Conservation (phyloP, 2,329 filamentous ascomycete genomes). For the Ambrosiella xylebori region DNA sequence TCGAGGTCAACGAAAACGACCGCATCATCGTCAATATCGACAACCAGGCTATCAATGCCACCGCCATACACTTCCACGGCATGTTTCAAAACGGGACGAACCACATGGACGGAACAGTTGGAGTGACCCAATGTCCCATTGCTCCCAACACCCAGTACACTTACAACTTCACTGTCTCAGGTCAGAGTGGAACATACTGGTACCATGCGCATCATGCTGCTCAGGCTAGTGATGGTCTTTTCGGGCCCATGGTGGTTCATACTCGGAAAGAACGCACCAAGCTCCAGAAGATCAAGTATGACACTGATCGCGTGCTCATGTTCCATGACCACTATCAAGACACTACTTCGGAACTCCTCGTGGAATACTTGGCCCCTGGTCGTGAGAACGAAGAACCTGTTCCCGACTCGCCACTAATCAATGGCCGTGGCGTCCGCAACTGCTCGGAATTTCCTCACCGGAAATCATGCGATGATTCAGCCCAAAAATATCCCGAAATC, state of each 20-base stretch:
- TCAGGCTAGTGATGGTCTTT: conserved; percentile 51
- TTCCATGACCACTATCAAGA: conserved; percentile 62
- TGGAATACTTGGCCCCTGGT: conserved; percentile 36
- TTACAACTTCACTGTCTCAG: conserved; percentile 48
- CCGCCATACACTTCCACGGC: conserved; percentile 60
- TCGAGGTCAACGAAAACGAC: conserved; percentile 60
- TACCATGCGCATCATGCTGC: conserved; percentile 51
- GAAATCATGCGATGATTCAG: conserved; percentile 26
- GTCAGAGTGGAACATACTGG: conserved; percentile 32
- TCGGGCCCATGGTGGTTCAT: conserved; percentile 50
- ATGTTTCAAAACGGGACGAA: conserved; percentile 62
- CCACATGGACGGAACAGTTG: conserved; percentile 52
- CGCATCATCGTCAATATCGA: conserved; percentile 49
- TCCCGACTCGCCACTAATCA: conserved; percentile 47
- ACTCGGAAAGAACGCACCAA: conserved; percentile 27
- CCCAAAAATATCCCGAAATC: conserved; percentile 24
- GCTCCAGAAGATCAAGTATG: conserved; percentile 16
- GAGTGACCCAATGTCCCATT: conserved; percentile 50
- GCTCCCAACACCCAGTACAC: conserved; percentile 43
- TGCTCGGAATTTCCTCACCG: conserved; percentile 23
- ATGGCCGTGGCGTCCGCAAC: conserved; percentile 28
- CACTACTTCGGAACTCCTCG: conserved; percentile 29
- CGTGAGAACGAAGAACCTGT: conserved; percentile 46
- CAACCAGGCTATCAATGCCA: conserved; percentile 49
- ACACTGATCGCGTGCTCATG: conserved; percentile 42